Percentiles rank a stretch among this genome's conserved stretches.
phyloP scores from a whole-genome alignment of 176 grass and related monocot species.

The Stipa capillata region DNA sequence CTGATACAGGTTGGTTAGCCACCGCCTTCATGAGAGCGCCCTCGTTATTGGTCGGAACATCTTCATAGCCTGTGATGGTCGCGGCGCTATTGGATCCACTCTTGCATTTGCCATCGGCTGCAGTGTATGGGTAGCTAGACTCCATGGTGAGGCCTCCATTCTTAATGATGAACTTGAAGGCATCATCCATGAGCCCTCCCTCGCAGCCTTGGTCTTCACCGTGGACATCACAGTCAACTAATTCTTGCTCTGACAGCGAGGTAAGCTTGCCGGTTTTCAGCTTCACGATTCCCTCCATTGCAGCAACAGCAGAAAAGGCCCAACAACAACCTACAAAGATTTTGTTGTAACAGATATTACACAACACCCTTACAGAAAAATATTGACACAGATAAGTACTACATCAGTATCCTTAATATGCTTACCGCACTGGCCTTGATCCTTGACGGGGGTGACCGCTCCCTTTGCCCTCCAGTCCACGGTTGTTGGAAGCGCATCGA shows the following conservation, averaged over 20 bases:
- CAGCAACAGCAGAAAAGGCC: conserved; percentile 33
- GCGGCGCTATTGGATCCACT: neutral
- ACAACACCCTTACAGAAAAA: too few species aligned
- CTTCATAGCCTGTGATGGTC: conserved; percentile 25
- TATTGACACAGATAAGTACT: neutral
- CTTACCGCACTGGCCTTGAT: conserved; percentile 17
- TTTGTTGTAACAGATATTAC: too few species aligned
- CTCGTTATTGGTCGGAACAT: conserved; percentile 35
- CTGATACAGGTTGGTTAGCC: conserved; percentile 24
- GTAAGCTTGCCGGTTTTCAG: conserved; percentile 22
- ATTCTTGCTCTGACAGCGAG: conserved; percentile 42
- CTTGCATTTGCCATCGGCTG: conserved; percentile 27
- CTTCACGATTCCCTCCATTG: conserved; percentile 31
- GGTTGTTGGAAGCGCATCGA: neutral
- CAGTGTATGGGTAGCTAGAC: conserved; percentile 27
- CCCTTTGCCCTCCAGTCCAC: conserved; percentile 14
- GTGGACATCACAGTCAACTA: conserved; percentile 32
- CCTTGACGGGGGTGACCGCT: neutral
- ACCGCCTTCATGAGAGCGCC: conserved; percentile 35
- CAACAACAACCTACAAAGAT: conserved; percentile 24
- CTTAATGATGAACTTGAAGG: conserved; percentile 42
- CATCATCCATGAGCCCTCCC: conserved; percentile 30
- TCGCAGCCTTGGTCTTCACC: conserved; percentile 34
- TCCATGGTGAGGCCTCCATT: neutral
- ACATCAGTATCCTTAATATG: neutral